Conservation (phyloP, 345 rosid genomes). For the Trapa incisa region DNA sequence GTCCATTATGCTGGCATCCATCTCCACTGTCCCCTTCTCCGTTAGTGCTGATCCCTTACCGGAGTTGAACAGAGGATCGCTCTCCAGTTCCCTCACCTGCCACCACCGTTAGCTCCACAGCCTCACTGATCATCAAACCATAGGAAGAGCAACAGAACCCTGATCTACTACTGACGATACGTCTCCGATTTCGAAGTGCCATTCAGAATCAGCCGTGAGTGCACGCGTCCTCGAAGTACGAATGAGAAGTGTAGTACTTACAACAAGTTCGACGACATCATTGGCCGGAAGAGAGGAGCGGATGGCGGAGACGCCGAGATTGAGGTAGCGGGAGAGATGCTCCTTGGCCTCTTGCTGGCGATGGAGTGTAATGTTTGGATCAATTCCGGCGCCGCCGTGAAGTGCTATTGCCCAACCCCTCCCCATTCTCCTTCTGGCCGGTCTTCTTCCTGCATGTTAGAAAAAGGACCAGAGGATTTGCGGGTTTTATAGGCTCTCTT, state of each 20-base stretch:
- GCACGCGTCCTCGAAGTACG: no score
- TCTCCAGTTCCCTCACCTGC: conserved; percentile 75
- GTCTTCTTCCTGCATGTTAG: not conserved
- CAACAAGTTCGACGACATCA: conserved; percentile 93
- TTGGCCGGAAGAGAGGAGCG: conserved; percentile 64
- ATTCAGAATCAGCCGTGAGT: no score
- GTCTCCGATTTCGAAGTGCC: no score
- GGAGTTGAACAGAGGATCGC: conserved; percentile 87
- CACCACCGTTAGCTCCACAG: not conserved
- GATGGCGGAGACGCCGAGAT: conserved; percentile 74
- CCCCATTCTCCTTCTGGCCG: conserved; percentile 16
- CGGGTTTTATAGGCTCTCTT: not conserved
- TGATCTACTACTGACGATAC: no score
- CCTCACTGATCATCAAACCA: not conserved
- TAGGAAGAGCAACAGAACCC: not conserved
- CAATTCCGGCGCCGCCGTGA: conserved; percentile 98
- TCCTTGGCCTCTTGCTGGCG: conserved; percentile 74
- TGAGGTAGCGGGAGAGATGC: conserved; percentile 79
- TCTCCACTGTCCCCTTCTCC: conserved; percentile 80
- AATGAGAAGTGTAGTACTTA: conserved; percentile 3
- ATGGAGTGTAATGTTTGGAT: conserved; percentile 71
- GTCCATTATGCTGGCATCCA: conserved; percentile 99
- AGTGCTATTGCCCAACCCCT: conserved; percentile 95
- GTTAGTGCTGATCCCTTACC: conserved; percentile 92
- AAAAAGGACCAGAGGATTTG: not conserved